Evolutionary conservation across 176 grass and related monocot species (phyloP).

Genomic region (Neostapfia colusana): DNA sequence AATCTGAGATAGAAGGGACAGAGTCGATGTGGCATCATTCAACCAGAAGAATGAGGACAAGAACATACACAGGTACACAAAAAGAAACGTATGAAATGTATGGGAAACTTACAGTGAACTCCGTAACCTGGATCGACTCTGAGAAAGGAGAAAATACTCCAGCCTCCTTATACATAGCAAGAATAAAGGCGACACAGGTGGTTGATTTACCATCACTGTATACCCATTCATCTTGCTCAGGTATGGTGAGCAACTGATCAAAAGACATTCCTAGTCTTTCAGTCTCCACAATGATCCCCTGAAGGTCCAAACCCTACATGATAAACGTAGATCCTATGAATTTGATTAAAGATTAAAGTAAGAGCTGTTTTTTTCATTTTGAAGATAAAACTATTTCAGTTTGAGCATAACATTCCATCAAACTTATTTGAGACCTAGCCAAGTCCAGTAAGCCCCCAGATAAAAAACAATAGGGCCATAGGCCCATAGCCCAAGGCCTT

Average conservation of each 20-base stretch:
- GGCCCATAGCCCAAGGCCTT: background rate
- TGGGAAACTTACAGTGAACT: constrained; percentile 87
- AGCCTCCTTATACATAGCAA: constrained; percentile 95
- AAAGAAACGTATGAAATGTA: background rate
- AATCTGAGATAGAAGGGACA: constrained; percentile 47
- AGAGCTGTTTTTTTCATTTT: background rate
- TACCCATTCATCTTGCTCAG: constrained; percentile 94
- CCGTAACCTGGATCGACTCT: constrained; percentile 86
- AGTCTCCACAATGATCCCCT: constrained; percentile 77
- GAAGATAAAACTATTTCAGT: background rate
- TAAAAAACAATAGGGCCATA: background rate
- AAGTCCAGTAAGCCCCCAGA: background rate
- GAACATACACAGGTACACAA: background rate
- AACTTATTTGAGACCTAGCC: background rate
- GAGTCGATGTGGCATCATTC: constrained; percentile 10
- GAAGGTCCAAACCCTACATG: constrained; percentile 76
- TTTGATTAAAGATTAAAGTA: constrained; percentile 12
- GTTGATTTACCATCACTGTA: constrained; percentile 99
- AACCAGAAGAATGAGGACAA: background rate
- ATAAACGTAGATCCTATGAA: constrained; percentile 31
- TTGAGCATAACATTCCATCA: background rate
- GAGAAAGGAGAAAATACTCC: constrained; percentile 73
- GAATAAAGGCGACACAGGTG: constrained; percentile 87
- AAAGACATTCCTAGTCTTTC: constrained; percentile 92
- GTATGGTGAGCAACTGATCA: constrained; percentile 89